Evolutionary conservation across 2,329 filamentous ascomycete genomes (phyloP).

Genomic region (Verruconis gallopava): DNA sequence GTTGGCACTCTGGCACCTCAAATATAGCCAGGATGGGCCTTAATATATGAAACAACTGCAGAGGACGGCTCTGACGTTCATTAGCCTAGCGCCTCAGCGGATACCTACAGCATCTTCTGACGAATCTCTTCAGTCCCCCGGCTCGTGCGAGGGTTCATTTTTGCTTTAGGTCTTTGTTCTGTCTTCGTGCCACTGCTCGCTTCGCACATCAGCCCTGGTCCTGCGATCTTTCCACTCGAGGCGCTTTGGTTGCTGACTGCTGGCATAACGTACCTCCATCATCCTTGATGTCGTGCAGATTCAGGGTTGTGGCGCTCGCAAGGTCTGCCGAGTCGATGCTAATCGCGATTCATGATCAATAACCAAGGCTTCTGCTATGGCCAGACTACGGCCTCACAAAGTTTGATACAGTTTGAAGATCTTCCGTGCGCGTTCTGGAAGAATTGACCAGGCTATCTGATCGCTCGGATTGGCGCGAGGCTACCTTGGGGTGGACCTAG

Average conservation of each 20-base stretch:
- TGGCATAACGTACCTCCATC: background rate
- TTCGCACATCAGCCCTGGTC: background rate
- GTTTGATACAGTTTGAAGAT: constrained; percentile 28
- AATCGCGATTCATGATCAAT: constrained; percentile 4
- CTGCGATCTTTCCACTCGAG: background rate
- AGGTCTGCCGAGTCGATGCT: constrained; percentile 5
- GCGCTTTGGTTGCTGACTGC: background rate
- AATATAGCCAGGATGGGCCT: background rate
- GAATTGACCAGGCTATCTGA: constrained; percentile 12
- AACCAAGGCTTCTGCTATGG: constrained; percentile 2
- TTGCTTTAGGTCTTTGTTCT: background rate
- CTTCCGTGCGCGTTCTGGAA: constrained; percentile 29
- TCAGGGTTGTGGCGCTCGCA: constrained; percentile 4
- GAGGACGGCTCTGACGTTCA: background rate
- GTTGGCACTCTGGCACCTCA: background rate
- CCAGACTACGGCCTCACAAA: constrained; percentile 23
- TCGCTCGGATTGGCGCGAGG: background rate
- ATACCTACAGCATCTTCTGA: background rate
- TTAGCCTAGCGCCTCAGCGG: background rate
- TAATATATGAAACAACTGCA: background rate
- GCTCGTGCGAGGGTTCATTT: background rate
- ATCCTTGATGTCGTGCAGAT: background rate
- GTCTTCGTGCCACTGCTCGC: background rate
- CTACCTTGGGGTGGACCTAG: constrained; percentile 18
- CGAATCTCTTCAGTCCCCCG: background rate